phyloP scores from a whole-genome alignment of 2,329 filamentous ascomycete genomes.

The Colletotrichum filicis region DNA sequence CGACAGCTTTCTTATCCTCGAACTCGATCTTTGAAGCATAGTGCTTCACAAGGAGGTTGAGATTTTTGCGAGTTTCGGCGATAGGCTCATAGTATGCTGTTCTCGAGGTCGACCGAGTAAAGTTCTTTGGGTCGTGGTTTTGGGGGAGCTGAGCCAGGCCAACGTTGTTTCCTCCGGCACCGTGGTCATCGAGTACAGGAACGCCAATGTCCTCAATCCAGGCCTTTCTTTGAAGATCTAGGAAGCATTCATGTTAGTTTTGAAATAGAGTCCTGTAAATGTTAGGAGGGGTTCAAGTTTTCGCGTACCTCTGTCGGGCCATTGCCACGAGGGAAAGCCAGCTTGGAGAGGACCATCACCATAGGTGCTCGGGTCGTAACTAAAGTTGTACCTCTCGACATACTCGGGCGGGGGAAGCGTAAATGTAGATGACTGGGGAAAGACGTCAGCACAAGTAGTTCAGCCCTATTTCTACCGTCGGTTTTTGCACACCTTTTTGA shows the following conservation, averaged over 20 bases:
- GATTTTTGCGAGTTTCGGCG: constrained; percentile 47
- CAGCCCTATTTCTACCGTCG: no score
- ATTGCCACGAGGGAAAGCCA: constrained; percentile 40
- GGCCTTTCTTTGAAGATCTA: constrained; percentile 25
- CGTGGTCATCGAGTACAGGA: constrained; percentile 30
- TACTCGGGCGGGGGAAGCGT: constrained; percentile 46
- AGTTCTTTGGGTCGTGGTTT: constrained; percentile 52
- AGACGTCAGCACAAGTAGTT: constrained; percentile 41
- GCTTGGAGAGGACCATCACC: constrained; percentile 39
- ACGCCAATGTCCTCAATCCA: constrained; percentile 33
- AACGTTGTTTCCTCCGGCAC: constrained; percentile 34
- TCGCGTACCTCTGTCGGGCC: constrained; percentile 37
- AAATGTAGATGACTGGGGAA: constrained; percentile 42
- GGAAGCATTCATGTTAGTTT: no score
- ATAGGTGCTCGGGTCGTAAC: constrained; percentile 38
- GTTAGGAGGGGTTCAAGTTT: no score
- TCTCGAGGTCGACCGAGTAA: constrained; percentile 47
- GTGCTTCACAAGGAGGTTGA: constrained; percentile 48
- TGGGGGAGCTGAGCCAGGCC: constrained; percentile 41
- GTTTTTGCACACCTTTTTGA: constrained; percentile 48
- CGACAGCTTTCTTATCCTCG: constrained; percentile 40
- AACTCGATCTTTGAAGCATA: constrained; percentile 42
- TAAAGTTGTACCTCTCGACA: constrained; percentile 38
- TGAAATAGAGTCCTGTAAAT: no score
- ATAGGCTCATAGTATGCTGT: constrained; percentile 46